These are phyloP conservation scores for Eruca vesicaria DNA, from an alignment of 441 rosid species.

Conservation along the genomic window DNA sequence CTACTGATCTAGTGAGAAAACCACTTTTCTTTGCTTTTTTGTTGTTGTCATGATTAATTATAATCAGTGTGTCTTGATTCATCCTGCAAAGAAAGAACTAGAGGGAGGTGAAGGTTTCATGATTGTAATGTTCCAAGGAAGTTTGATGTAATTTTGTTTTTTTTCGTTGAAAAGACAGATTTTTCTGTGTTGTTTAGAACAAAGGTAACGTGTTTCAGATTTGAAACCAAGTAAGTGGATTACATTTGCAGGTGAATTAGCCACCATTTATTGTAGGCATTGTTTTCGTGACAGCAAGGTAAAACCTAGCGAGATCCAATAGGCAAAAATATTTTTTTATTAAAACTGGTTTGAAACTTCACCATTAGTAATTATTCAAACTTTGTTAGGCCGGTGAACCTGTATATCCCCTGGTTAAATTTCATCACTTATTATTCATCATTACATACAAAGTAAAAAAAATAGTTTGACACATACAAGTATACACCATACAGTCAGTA, in stretches of 20 bases:
- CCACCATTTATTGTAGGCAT: conserved; percentile 86
- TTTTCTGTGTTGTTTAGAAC: conserved; percentile 14
- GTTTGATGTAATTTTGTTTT: neutral
- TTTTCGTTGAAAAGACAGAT: conserved; percentile 25
- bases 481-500: neutral
- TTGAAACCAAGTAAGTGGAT: neutral
- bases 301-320: neutral
- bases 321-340: neutral
- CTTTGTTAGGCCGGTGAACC: neutral
- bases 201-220: neutral
- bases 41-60: neutral
- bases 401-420: neutral
- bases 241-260: conserved; percentile 17
- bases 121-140: neutral
- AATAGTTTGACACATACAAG: neutral
- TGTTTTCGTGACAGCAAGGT: neutral
- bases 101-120: neutral
- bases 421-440: neutral
- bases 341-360: neutral
- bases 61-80: neutral
- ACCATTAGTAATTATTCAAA: neutral
- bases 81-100: neutral
- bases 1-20: conserved; percentile 42
- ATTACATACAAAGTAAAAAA: neutral
- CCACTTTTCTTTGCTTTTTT: conserved; percentile 10